Evolutionary conservation across 2,329 filamentous ascomycete species (phyloP), one percentile per base, ranked within the genome.

Genomic region (Polychaeton citri): DNA sequence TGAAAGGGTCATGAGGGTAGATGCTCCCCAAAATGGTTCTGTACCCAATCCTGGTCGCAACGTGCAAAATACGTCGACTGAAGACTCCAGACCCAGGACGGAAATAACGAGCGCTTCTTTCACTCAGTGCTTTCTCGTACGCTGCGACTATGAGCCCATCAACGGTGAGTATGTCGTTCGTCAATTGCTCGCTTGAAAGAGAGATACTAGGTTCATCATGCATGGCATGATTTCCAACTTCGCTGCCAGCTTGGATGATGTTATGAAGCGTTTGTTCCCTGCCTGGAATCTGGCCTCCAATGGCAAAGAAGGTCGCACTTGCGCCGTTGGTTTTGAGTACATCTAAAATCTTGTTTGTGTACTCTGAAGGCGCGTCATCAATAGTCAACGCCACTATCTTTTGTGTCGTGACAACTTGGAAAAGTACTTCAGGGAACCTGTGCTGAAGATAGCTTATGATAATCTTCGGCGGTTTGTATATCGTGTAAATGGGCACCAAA

Each of bases 1-100:
- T 79, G 65, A 92, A 85, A n/a, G 86, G 77, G 61, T 94, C 86
- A 61, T 93, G 85, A 4, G 86, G 86, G 59, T 92, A 94, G 28
- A 94, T 77, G 56, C 76, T 78, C 2, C 86, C 86, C 26, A 94
- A 62, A n/a, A 86, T 79, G 35, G 90, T 66, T 34, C 69, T 66
- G 57, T 84, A 87, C 3, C 76, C 78, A 41, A 85, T 53, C 35
- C 60, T 64, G 21, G 61, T 60, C 6, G 84, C 59, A 21, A 79
- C 53, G 21, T 51, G 51, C 12, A 81, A 66, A 76, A 93, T 87
- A 13, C 71, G 58, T 30, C 65, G 63, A 50, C 71, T 85, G 62
- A 93, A 93, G 56, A 92, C 79, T 10, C 86, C 86, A 0, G 79
- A 86, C 0, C 86, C 86, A 0, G 86, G 86, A 0, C 86, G 73